Evolutionary conservation across 2,329 filamentous ascomycete species (phyloP).

Genomic region (Fusarium nelsonii): DNA sequence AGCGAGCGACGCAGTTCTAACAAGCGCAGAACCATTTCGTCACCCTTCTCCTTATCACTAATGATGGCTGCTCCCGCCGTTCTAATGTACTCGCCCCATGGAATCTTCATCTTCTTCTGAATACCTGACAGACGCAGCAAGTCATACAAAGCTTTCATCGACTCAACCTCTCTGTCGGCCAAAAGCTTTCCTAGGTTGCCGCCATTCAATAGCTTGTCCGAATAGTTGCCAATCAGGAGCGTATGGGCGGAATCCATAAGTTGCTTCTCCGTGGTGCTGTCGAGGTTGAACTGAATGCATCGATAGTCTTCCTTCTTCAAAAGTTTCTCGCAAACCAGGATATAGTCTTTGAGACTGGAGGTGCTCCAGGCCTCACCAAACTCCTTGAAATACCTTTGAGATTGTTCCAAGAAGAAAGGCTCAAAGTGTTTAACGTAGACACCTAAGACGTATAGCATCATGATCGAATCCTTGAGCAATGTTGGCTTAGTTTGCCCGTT

Average conservation of each 20-base stretch:
- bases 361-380: conserved; percentile 77
- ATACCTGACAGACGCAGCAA: conserved; percentile 80
- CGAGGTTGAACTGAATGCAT: conserved; percentile 84
- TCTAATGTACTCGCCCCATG: conserved; percentile 85
- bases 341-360: conserved; percentile 79
- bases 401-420: conserved; percentile 75
- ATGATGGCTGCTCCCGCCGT: conserved; percentile 81
- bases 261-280: conserved; percentile 83
- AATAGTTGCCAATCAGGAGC: conserved; percentile 76
- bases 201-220: conserved; percentile 73
- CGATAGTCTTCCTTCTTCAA: conserved; percentile 79
- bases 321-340: conserved; percentile 75
- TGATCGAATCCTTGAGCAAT: conserved; percentile 80
- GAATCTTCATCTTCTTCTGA: conserved; percentile 74
- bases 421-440: conserved; percentile 87
- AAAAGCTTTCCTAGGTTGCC: conserved; percentile 79
- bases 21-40: conserved; percentile 88
- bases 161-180: conserved; percentile 74
- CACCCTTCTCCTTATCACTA: conserved; percentile 79
- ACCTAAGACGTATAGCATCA: conserved; percentile 86
- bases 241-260: conserved; percentile 80
- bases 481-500: conserved; percentile 68
- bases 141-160: conserved; percentile 81
- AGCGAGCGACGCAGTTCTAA: conserved; percentile 84
- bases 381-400: conserved; percentile 74